Percentiles rank a stretch among this genome's conserved stretches.
These are phyloP conservation scores for Xylaria nigripes DNA, from an alignment of 495 filamentous ascomycete species.

Conservation along the genomic window DNA sequence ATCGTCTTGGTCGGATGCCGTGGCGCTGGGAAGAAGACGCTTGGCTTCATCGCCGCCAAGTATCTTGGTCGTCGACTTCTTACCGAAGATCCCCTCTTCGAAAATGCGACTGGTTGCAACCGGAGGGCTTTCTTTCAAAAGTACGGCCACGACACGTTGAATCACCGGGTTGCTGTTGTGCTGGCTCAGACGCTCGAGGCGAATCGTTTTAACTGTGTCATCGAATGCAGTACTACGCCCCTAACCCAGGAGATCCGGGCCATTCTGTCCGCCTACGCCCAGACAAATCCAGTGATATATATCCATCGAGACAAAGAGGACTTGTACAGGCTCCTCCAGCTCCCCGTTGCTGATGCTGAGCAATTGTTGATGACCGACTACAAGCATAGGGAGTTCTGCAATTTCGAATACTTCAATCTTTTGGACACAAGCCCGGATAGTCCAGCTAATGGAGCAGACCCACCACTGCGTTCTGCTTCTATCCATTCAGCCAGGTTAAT, in stretches of 20 bases:
- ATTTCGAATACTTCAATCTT: slow-evolving; percentile 74
- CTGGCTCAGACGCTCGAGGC: slow-evolving; percentile 59
- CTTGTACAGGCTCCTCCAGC: slow-evolving; percentile 54
- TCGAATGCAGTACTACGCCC: slow-evolving; percentile 55
- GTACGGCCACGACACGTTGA: slow-evolving; percentile 53
- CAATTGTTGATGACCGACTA: slow-evolving; percentile 47
- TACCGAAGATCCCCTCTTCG: slow-evolving; percentile 64
- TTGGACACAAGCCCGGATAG: slow-evolving; percentile 38
- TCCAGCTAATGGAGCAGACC: slow-evolving; percentile 31
- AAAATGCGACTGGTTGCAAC: slow-evolving; percentile 55
- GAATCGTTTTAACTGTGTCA: slow-evolving; percentile 57
- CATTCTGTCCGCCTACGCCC: slow-evolving; percentile 48
- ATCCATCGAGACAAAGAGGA: slow-evolving; percentile 60
- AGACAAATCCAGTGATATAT: slow-evolving; percentile 66
- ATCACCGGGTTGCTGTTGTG: slow-evolving; percentile 52
- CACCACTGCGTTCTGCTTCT: slow-evolving; percentile 45
- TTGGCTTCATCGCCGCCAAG: slow-evolving; percentile 70
- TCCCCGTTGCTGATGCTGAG: slow-evolving; percentile 43
- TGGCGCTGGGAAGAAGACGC: slow-evolving; percentile 67
- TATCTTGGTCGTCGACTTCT: slow-evolving; percentile 61
- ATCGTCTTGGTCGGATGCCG: slow-evolving; percentile 69
- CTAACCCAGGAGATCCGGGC: slow-evolving; percentile 51
- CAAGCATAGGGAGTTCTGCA: slow-evolving; percentile 57
- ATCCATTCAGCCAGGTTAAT: slow-evolving; percentile 48
- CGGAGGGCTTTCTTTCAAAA: slow-evolving; percentile 52